A percentile compares a stretch with the other conserved stretches of the same genome.
Evolutionary conservation across 2,329 filamentous ascomycete genomes (phyloP).

Genomic region (Aspergillus ochraceoroseus): DNA sequence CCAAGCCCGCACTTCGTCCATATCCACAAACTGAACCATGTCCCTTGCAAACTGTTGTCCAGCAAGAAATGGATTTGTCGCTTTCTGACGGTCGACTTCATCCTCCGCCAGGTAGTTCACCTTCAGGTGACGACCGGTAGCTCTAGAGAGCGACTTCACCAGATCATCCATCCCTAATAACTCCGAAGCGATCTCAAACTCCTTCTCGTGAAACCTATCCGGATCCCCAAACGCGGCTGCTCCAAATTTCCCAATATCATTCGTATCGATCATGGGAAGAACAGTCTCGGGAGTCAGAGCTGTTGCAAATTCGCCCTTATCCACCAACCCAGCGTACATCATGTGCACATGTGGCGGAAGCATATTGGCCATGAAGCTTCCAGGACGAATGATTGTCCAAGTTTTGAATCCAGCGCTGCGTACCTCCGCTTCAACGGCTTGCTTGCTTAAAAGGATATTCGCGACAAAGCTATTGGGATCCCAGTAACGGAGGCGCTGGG

Average conservation of each 20-base stretch:
- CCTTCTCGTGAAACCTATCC: constrained; percentile 38
- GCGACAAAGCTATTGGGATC: constrained; percentile 29
- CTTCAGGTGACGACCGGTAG: constrained; percentile 34
- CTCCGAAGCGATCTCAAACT: constrained; percentile 44
- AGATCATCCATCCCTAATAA: constrained; percentile 37
- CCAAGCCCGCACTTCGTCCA: constrained; percentile 32
- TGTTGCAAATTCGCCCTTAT: constrained; percentile 38
- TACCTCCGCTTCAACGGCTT: constrained; percentile 41
- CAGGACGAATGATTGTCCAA: constrained; percentile 51
- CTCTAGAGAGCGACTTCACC: constrained; percentile 35
- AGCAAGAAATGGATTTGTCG: constrained; percentile 37
- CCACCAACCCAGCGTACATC: constrained; percentile 41
- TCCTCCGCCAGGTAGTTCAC: constrained; percentile 41
- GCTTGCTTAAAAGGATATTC: constrained; percentile 39
- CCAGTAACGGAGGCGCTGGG: constrained; percentile 27
- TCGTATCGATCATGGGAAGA: constrained; percentile 45
- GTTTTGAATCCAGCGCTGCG: constrained; percentile 36
- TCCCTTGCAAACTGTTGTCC: constrained; percentile 39
- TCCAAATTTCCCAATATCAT: constrained; percentile 48
- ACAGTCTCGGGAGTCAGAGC: constrained; percentile 35
- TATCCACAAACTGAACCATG: constrained; percentile 37
- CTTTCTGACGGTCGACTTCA: constrained; percentile 37
- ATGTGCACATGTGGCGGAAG: constrained; percentile 40
- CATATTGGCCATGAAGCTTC: constrained; percentile 52
- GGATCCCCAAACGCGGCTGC: constrained; percentile 45